Evolutionary conservation across 1,139 yeast species (phyloP).

Genomic region (Protomyces pachydermus): DNA sequence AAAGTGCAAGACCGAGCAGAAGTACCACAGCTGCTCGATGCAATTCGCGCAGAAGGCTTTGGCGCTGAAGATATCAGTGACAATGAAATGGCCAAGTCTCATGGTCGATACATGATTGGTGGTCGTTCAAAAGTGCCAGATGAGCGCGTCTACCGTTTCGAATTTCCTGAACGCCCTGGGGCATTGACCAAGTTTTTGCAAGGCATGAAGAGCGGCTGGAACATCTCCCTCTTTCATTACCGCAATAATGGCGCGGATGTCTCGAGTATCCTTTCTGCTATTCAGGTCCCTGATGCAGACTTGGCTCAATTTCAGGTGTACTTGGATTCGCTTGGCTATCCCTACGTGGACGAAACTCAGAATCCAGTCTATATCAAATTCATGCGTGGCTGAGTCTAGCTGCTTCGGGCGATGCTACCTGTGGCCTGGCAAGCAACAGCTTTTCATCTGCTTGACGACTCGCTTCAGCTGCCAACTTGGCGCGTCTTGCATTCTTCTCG

Average conservation of each 20-base stretch:
- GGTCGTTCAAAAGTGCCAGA: constrained; percentile 66
- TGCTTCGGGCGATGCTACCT: background rate
- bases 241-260: constrained; percentile 95
- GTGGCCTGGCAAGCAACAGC: background rate
- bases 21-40: constrained; percentile 37
- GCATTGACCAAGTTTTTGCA: constrained; percentile 77
- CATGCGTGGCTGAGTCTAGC: constrained; percentile 3
- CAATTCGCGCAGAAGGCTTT: constrained; percentile 38
- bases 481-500: background rate
- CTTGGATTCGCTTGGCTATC: constrained; percentile 67
- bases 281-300: constrained; percentile 73
- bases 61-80: constrained; percentile 67
- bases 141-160: constrained; percentile 77
- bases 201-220: constrained; percentile 74
- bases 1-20: constrained; percentile 69
- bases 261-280: constrained; percentile 85
- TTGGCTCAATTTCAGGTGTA: constrained; percentile 60
- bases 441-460: background rate
- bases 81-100: constrained; percentile 91
- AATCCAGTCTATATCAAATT: constrained; percentile 57
- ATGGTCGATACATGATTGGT: constrained; percentile 92
- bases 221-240: constrained; percentile 87
- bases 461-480: background rate
- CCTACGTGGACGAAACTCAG: constrained; percentile 73
- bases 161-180: constrained; percentile 96